phyloP scores from a whole-genome alignment of 352 stramenopile species.

The Phytophthora capsici region DNA sequence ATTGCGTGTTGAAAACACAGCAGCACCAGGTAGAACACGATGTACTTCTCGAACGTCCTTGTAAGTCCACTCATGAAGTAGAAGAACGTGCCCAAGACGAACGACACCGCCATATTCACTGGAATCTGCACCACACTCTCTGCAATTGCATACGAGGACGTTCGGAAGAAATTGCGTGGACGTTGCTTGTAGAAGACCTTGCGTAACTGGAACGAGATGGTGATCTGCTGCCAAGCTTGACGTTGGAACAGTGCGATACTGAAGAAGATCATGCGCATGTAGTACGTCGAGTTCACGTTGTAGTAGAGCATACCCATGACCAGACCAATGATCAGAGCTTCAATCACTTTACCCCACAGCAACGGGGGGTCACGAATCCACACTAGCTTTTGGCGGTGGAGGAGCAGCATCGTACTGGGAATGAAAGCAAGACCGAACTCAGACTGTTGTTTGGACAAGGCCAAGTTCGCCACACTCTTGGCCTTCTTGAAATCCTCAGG shows the following conservation, averaged over 20 bases:
- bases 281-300: constrained; percentile 46
- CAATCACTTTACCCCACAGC: constrained; percentile 47
- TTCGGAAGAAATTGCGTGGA: constrained; percentile 84
- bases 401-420: constrained; percentile 34
- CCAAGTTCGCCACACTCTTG: constrained; percentile 46
- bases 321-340: constrained; percentile 69
- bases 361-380: constrained; percentile 53
- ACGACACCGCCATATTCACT: constrained; percentile 62
- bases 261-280: constrained; percentile 71
- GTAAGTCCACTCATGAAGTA: constrained; percentile 81
- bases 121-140: constrained; percentile 52
- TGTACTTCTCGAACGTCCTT: constrained; percentile 57
- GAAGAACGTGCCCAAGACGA: constrained; percentile 79
- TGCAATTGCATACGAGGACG: constrained; percentile 73
- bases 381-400: constrained; percentile 51
- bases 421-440: constrained; percentile 49
- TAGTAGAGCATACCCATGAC: constrained; percentile 71
- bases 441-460: constrained; percentile 46
- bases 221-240: constrained; percentile 68
- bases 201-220: constrained; percentile 74
- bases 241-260: constrained; percentile 53
- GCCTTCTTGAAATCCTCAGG: constrained; percentile 56
- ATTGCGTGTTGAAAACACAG: constrained; percentile 69
- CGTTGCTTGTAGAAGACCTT: constrained; percentile 90
- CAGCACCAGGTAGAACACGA: constrained; percentile 73